Evolutionary conservation across 179 eudicot genomes (phyloP), one percentile per base, ranked within the genome.

Genomic region (Vitellaria paradoxa): DNA sequence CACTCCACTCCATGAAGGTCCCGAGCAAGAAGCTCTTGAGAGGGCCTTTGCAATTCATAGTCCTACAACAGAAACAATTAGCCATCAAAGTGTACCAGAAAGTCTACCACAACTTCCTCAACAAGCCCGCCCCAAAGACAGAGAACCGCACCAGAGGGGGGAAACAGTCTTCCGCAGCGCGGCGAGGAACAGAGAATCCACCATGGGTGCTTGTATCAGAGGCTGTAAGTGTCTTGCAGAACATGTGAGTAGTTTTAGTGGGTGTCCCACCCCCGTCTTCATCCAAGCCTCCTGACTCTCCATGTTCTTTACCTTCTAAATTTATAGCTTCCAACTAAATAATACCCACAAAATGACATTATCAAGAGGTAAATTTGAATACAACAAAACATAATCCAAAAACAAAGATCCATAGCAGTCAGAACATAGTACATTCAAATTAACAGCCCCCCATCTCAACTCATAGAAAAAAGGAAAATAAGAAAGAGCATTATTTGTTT

Each of bases 131-230:
- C 10, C 10, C 18, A 55, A 65, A 47, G 45, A 40, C 61, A 50
- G 45, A 65, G 73, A 76, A 14, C 64, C 80, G 57, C 78, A 93
- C 98, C 97, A 93, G 81, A 81, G 89, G 92, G 18, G 95, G 91
- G 80, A 93, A 93, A 80, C 98, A 93, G 81, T 93, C 98, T 86
- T 93, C 98, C 6, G 95, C 97, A 65, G 97, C 98, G 76, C 95
- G 88, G 12, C 98, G 93, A 77, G 98, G 98, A 78, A 93, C 97
- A 17, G 97, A 93, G 85, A 93, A 93, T 77, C 98, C 98, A 76
- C 98, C 98, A 85, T 93, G 98, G 23, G 95, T 92, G 81, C 97
- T 91, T 12, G 98, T 92, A 81, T 93, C 97, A n/a, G 96, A 93
- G 59, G 97, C 96, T 30, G 93, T 93, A 45, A 93, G 89, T 53